Percentiles rank a stretch among this genome's conserved stretches.
These are phyloP conservation scores for Nemania bipapillata DNA, from an alignment of 2,329 filamentous ascomycete genomes.

Conservation along the genomic window DNA sequence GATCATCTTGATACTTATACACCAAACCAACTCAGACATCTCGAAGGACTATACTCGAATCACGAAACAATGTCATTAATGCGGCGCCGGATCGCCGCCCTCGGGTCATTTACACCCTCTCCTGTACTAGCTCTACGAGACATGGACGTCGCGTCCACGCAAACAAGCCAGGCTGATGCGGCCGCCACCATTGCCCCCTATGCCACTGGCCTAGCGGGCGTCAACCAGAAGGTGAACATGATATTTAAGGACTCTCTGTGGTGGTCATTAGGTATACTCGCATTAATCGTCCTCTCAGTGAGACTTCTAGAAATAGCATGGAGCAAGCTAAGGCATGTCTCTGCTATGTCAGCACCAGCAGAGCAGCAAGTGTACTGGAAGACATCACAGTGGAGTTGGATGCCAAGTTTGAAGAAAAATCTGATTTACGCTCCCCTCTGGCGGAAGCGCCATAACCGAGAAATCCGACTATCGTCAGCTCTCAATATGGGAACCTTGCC, in stretches of 20 bases:
- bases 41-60: slow-evolving; percentile 27
- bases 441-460: slow-evolving; percentile 74
- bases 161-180: slow-evolving; percentile 34
- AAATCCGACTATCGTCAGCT: slow-evolving; percentile 70
- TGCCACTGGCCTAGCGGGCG: slow-evolving; percentile 67
- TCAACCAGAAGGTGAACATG: slow-evolving; percentile 68
- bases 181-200: slow-evolving; percentile 66
- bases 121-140: slow-evolving; percentile 47
- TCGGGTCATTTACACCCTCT: slow-evolving; percentile 46
- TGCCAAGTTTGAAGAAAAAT: slow-evolving; percentile 71
- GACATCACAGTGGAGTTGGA: slow-evolving; percentile 66
- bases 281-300: slow-evolving; percentile 63
- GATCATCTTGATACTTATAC: slow-evolving; percentile 28
- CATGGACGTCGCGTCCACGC: slow-evolving; percentile 36
- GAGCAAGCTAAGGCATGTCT: slow-evolving; percentile 68
- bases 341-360: slow-evolving; percentile 65
- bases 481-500: slow-evolving; percentile 69
- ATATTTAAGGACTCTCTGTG: slow-evolving; percentile 68
- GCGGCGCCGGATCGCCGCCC: slow-evolving; percentile 51
- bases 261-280: slow-evolving; percentile 69
- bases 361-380: slow-evolving; percentile 70
- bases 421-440: slow-evolving; percentile 72
- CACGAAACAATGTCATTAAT: slow-evolving; percentile 48
- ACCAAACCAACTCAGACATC: slow-evolving; percentile 19
- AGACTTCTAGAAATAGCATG: slow-evolving; percentile 65